phyloP scores from a whole-genome alignment of 768 basidiomycete genomes.

The Jaapia argillacea region DNA sequence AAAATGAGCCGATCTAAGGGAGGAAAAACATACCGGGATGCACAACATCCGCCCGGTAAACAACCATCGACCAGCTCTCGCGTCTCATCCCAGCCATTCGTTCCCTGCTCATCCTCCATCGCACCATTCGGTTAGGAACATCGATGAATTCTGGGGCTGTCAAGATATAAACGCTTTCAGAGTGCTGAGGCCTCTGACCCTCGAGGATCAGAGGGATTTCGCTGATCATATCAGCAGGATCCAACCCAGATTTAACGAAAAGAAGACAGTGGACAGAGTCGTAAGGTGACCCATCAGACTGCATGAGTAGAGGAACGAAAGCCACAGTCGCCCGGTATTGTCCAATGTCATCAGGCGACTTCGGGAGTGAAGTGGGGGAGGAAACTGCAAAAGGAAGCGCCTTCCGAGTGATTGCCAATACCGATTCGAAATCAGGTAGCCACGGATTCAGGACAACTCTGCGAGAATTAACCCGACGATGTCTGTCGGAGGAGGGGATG shows the following conservation, averaged over 20 bases:
- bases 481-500: conserved; percentile 11
- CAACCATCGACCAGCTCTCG: not conserved
- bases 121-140: not conserved
- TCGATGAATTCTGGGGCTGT: not conserved
- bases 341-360: conserved; percentile 8
- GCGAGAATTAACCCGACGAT: conserved; percentile 9
- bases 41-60: no score
- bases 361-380: conserved; percentile 7
- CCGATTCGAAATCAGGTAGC: conserved; percentile 13
- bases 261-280: not conserved
- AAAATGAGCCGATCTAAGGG: no score
- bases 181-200: not conserved
- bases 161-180: not conserved
- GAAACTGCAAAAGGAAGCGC: conserved; percentile 12
- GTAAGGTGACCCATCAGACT: no score
- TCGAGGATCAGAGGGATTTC: not conserved
- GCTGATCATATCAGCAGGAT: not conserved
- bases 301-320: not conserved
- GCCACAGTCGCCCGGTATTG: conserved; percentile 2
- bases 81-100: not conserved
- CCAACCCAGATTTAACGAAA: not conserved
- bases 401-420: conserved; percentile 10
- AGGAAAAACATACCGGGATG: no score
- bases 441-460: conserved; percentile 14
- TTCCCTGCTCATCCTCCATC: not conserved